Percentiles rank a stretch among this genome's conserved stretches.
These are phyloP conservation scores for Panus rudis DNA, from an alignment of 768 basidiomycete species.

Conservation along the genomic window DNA sequence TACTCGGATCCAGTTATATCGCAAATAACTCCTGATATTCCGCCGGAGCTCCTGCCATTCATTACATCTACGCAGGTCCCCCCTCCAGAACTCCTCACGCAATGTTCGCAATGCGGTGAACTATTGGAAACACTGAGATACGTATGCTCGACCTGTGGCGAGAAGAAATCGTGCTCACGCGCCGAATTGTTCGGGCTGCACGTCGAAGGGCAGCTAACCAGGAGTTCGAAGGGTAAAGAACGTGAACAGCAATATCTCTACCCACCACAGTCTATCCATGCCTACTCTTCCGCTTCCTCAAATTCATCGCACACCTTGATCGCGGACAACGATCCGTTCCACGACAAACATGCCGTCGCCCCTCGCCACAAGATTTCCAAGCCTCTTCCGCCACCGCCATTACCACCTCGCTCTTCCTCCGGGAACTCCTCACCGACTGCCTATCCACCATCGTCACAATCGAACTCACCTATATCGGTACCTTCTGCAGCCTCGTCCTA, in stretches of 20 bases:
- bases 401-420: constrained; percentile 7
- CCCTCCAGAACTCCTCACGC: constrained; percentile 58
- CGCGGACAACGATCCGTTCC: constrained; percentile 8
- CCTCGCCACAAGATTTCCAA: constrained; percentile 29
- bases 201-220: too few species aligned
- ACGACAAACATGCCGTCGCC: constrained; percentile 2
- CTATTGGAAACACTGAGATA: constrained; percentile 80
- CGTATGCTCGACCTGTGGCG: constrained; percentile 83
- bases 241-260: constrained; percentile 34
- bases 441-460: constrained; percentile 10
- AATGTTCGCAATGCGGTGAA: constrained; percentile 77
- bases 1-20: constrained; percentile 13
- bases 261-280: constrained; percentile 6
- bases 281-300: constrained; percentile 12
- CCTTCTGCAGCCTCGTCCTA: not conserved
- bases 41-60: constrained; percentile 42
- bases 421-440: not conserved
- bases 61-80: constrained; percentile 39
- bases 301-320: constrained; percentile 20
- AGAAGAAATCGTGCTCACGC: constrained; percentile 48
- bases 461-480: constrained; percentile 13
- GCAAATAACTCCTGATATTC: constrained; percentile 31
- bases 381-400: constrained; percentile 40
- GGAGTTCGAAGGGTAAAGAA: constrained; percentile 42
- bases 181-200: too few species aligned